These are phyloP conservation scores for Populus pruinosa DNA, from an alignment of 345 rosid species.

Conservation along the genomic window DNA sequence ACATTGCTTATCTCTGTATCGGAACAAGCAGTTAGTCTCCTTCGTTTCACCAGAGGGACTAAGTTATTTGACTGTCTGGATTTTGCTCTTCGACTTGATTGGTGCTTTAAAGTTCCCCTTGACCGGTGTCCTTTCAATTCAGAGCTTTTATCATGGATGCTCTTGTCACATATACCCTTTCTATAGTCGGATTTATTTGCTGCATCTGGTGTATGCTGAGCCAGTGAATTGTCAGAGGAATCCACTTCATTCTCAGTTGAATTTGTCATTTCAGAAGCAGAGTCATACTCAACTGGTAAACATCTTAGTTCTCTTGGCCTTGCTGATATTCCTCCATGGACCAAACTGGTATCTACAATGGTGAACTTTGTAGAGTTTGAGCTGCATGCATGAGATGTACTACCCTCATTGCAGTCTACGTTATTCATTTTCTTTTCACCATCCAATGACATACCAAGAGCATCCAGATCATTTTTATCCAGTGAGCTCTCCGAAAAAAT, in stretches of 20 bases:
- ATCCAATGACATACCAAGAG: conserved; percentile 19
- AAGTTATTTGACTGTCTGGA: conserved; percentile 29
- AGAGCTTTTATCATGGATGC: conserved; percentile 12
- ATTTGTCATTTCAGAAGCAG: conserved; percentile 17
- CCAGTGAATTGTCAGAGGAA: conserved; percentile 18
- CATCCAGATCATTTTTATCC: conserved; percentile 24
- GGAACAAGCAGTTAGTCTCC: conserved; percentile 51
- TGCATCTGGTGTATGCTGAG: conserved; percentile 10
- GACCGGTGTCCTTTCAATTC: conserved; percentile 28
- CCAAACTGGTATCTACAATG: conserved; percentile 57
- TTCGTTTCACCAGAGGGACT: conserved; percentile 44
- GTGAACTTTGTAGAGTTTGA: conserved; percentile 36
- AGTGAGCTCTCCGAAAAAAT: conserved; percentile 15
- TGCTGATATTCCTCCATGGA: conserved; percentile 31
- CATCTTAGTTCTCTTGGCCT: conserved; percentile 41
- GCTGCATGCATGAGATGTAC: conserved; percentile 3
- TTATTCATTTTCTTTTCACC: conserved; percentile 22
- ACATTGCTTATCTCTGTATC: conserved; percentile 34
- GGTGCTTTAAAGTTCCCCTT: conserved; percentile 39
- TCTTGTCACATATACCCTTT: conserved; percentile 19
- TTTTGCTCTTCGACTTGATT: conserved; percentile 41
- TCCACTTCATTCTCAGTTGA: conserved; percentile 8
- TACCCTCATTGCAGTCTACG: conserved; percentile 8
- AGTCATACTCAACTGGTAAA: conserved; percentile 29
- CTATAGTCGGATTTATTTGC: conserved; percentile 1